A percentile compares a stretch with the other conserved stretches of the same genome.
These are phyloP conservation scores for Coelastrella sp. DNA, from an alignment of 139 green algal species.

Conservation along the genomic window DNA sequence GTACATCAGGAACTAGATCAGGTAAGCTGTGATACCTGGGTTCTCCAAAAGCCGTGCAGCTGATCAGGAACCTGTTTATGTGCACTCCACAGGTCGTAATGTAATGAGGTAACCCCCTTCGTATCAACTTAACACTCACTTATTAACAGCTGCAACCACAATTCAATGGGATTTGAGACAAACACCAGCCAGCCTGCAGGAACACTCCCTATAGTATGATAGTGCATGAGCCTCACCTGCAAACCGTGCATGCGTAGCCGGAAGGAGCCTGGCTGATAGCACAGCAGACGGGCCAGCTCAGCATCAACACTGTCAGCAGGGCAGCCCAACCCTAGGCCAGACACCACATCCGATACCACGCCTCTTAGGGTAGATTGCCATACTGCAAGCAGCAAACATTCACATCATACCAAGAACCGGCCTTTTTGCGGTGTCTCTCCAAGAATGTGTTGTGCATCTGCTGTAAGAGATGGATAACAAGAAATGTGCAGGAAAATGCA, in stretches of 20 bases:
- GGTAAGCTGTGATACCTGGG: no score
- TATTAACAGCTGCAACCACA: no score
- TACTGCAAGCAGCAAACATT: background rate
- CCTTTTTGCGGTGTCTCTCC: no score
- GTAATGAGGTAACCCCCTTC: no score
- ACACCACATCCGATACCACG: background rate
- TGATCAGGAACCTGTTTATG: no score
- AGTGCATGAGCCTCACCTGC: background rate
- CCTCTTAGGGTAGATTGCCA: background rate
- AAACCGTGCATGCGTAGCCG: background rate
- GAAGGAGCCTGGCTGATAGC: background rate
- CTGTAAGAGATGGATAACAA: no score
- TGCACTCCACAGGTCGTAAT: no score
- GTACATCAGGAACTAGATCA: background rate
- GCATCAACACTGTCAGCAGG: background rate
- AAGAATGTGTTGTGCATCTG: no score
- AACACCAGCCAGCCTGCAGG: background rate
- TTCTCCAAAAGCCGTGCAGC: no score
- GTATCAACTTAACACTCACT: no score
- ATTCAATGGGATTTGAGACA: no score
- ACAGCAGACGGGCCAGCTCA: background rate
- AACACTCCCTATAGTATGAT: background rate
- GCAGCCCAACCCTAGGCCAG: background rate
- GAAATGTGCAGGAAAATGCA: no score
- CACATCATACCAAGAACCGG: background rate